phyloP scores from a whole-genome alignment of 129 eudicot species.

The Centrapalus pauciflorus region DNA sequence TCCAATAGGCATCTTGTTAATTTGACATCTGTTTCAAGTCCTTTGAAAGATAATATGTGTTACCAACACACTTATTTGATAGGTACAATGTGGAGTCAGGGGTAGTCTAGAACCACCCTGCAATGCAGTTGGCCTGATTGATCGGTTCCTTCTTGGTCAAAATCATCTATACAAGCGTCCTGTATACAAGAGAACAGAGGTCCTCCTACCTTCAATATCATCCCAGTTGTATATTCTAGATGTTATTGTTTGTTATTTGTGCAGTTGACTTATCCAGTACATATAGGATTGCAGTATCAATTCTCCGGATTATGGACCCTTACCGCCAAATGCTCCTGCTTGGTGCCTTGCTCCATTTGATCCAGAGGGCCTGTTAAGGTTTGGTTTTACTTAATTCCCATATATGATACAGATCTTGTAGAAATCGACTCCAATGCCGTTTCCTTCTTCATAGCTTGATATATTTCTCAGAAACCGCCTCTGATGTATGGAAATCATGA shows the following conservation, averaged over 20 bases:
- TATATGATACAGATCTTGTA: not conserved
- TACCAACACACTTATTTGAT: not conserved
- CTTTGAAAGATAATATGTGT: not conserved
- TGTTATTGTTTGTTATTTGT: constrained; percentile 2
- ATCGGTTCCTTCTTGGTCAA: constrained; percentile 73
- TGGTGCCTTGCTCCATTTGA: constrained; percentile 99
- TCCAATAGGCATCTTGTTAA: not conserved
- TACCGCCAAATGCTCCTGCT: constrained; percentile 71
- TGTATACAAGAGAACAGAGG: constrained; percentile 91
- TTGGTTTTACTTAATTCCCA: not conserved
- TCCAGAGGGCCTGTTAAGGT: constrained; percentile 96
- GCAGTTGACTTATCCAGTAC: constrained; percentile 17
- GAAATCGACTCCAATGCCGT: not conserved
- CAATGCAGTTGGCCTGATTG: constrained; percentile 88
- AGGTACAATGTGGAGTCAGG: constrained; percentile 83
- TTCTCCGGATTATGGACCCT: constrained; percentile 97
- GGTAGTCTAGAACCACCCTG: constrained; percentile 93
- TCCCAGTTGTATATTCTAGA: not conserved
- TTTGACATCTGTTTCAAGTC: not conserved
- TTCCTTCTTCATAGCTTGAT: not conserved
- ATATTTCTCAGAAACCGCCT: not conserved
- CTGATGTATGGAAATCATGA: not conserved
- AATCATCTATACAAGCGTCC: constrained; percentile 86
- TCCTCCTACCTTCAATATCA: constrained; percentile 3
- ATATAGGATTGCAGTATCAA: constrained; percentile 80